These are phyloP conservation scores for Aristolochia contorta DNA, from an alignment of 164 flowering plant species.

Conservation along the genomic window DNA sequence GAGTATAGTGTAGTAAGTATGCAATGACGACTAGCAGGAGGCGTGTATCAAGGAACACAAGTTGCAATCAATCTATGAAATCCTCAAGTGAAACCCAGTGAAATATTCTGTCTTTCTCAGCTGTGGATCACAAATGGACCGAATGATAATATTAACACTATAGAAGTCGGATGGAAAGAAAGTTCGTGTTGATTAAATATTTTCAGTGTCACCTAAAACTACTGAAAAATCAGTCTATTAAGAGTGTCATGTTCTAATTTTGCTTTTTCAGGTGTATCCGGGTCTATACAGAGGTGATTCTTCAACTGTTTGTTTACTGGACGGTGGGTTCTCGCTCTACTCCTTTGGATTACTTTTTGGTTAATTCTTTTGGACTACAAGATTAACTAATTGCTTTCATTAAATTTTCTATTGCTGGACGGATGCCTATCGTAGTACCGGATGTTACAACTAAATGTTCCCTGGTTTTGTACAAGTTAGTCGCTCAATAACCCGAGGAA, in stretches of 20 bases:
- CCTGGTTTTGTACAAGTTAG: conserved; percentile 4
- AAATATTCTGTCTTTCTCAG: not conserved
- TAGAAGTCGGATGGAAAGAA: not conserved
- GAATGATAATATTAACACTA: too few relatives aligned
- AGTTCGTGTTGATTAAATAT: not conserved
- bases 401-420: not conserved
- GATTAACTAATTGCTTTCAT: not conserved
- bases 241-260: not conserved
- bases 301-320: not conserved
- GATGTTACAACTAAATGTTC: not conserved
- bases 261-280: not conserved
- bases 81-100: too few relatives aligned
- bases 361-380: not conserved
- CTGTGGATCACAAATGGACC: too few relatives aligned
- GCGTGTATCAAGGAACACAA: not conserved
- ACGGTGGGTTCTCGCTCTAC: not conserved
- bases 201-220: not conserved
- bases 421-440: not conserved
- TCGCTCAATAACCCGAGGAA: not conserved
- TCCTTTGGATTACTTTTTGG: not conserved
- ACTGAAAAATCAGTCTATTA: not conserved
- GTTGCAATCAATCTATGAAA: not conserved
- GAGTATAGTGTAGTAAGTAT: too few relatives aligned
- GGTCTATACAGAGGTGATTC: not conserved
- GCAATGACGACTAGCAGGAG: not conserved